Evolutionary conservation across 176 grass and related monocot genomes (phyloP), one percentile per base, ranked within the genome.

Genomic region (Musa troglodytarum): DNA sequence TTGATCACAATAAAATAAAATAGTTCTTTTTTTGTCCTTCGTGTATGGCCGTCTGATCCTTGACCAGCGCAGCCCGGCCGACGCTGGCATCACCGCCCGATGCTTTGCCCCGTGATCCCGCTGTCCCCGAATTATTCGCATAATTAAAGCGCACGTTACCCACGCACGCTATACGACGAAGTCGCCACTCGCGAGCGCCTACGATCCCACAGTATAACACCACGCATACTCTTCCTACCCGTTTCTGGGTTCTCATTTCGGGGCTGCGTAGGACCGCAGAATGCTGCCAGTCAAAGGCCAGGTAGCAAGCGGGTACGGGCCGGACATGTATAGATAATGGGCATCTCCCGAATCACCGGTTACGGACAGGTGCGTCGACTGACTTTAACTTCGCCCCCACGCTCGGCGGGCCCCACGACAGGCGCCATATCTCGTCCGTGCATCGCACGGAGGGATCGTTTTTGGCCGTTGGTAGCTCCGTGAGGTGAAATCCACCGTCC

Each of bases 301-400:
- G 55, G 16, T 57, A 57, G 3, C 0, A 0, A 0, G 0, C 0
- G 55, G 13, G 55, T 57, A 0, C 1, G 15, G 0, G 13, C 0
- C 1, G 12, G 1, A 22, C 0, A 6, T 4, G 8, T 62, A n/a
- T 28, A 14, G 3, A 13, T 14, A 65, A 26, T 29, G 14, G 1
- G 0, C 22, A 3, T 10, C 26, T 1, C 26, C 1, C 2, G 2
- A 28, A 13, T 65, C 21, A 4, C 17, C 24, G 24, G 24, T 65
- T 13, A 13, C 23, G 8, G 11, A 9, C 10, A 11, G 3, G 11
- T 13, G 12, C 23, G 10, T 13, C 63, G 14, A 3, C 63, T 13
- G 63, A 12, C 8, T 1, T 26, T 11, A 12, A 62, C 23, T 28
- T 13, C 22, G 4, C 3, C 63, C 22, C 20, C 62, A 24, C 12